Conservation (phyloP, 2,329 filamentous ascomycete species). For the Metarhizium album region DNA sequence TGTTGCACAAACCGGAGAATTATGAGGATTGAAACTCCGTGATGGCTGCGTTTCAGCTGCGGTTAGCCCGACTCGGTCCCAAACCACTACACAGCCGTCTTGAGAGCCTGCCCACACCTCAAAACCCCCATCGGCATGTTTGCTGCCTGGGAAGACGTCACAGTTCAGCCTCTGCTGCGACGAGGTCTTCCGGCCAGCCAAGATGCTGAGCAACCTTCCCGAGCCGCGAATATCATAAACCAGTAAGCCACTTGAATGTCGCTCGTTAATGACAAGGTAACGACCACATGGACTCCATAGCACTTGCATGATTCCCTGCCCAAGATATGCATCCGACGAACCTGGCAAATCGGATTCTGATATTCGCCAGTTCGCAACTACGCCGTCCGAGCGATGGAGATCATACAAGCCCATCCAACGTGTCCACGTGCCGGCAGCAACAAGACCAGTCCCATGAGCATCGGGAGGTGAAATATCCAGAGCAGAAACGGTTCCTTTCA, state of each 20-base stretch:
- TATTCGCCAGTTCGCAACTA: conserved; percentile 49
- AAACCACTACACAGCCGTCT: conserved; percentile 44
- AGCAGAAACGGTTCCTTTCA: conserved; percentile 51
- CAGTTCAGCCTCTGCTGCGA: conserved; percentile 47
- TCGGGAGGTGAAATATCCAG: conserved; percentile 35
- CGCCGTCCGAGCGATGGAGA: conserved; percentile 40
- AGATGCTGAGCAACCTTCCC: conserved; percentile 42
- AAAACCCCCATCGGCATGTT: conserved; percentile 29
- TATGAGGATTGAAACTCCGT: conserved; percentile 41
- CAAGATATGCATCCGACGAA: conserved; percentile 32
- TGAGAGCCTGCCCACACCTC: conserved; percentile 53
- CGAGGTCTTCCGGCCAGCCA: conserved; percentile 37
- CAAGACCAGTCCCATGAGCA: conserved; percentile 24
- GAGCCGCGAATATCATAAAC: conserved; percentile 54
- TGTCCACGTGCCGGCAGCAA: conserved; percentile 55
- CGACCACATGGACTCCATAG: conserved; percentile 53
- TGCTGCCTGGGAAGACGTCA: conserved; percentile 38
- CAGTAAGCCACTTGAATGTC: conserved; percentile 41
- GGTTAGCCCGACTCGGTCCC: conserved; percentile 41
- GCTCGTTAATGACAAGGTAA: conserved; percentile 52
- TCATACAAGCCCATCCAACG: conserved; percentile 54
- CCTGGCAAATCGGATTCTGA: conserved; percentile 38
- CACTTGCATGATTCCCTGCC: conserved; percentile 52
- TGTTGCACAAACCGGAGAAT: conserved; percentile 37
- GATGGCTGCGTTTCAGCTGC: conserved; percentile 33